Evolutionary conservation across 2,329 filamentous ascomycete species (phyloP).

Genomic region (Aureobasidium melanogenum): DNA sequence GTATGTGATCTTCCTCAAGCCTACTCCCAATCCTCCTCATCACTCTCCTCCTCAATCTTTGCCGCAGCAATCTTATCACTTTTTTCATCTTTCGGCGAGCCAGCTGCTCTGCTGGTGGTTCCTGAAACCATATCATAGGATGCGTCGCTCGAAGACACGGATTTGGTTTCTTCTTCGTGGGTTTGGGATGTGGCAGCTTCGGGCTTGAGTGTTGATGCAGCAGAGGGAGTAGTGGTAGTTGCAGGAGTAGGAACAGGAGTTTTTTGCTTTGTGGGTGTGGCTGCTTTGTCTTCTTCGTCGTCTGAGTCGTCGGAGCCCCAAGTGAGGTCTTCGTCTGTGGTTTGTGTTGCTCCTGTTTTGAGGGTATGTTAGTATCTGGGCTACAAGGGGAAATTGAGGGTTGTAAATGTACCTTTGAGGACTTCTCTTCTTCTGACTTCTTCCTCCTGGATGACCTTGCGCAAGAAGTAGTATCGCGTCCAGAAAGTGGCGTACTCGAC

Average conservation of each 20-base stretch:
- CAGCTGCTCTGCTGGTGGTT: conserved; percentile 66
- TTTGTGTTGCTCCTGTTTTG: conserved; percentile 53
- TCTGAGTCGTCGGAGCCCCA: conserved; percentile 72
- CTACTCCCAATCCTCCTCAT: conserved; percentile 32
- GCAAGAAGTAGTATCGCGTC: conserved; percentile 90
- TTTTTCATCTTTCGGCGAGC: conserved; percentile 49
- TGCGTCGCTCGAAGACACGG: conserved; percentile 83
- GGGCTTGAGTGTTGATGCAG: conserved; percentile 47
- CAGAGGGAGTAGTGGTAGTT: conserved; percentile 6
- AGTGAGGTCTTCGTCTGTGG: conserved; percentile 62
- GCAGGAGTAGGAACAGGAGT: conserved; percentile 4
- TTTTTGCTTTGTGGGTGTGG: conserved; percentile 19
- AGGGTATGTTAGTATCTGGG: neutral
- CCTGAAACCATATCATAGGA: conserved; percentile 87
- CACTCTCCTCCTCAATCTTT: conserved; percentile 21
- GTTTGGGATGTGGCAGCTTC: conserved; percentile 49
- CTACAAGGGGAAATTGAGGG: no score
- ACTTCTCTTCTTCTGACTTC: conserved; percentile 83
- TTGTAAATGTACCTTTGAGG: conserved; percentile 67
- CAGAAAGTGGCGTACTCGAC: conserved; percentile 89
- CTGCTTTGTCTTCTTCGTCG: conserved; percentile 28
- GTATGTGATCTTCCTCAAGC: neutral
- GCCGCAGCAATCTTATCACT: conserved; percentile 21
- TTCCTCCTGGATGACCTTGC: conserved; percentile 86
- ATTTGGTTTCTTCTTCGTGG: conserved; percentile 69